These are phyloP conservation scores for Exophiala sideris DNA, from an alignment of 2,329 filamentous ascomycete genomes.

Conservation along the genomic window DNA sequence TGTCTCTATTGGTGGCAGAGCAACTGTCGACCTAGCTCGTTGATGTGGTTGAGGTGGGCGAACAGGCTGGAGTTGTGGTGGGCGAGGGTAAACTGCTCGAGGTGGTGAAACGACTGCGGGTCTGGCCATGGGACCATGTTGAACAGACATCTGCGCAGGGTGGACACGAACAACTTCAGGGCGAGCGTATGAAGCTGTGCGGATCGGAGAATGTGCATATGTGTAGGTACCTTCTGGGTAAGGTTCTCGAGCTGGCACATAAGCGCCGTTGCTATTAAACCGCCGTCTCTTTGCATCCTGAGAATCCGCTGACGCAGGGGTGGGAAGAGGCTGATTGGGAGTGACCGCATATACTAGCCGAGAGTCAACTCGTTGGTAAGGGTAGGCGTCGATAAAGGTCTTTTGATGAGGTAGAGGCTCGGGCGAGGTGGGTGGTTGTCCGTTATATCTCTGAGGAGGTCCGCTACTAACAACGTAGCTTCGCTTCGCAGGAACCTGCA, in stretches of 20 bases:
- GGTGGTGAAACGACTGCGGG: slow-evolving; percentile 26
- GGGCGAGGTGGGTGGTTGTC: slow-evolving; percentile 13
- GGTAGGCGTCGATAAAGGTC: slow-evolving; percentile 12
- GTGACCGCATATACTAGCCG: slow-evolving; percentile 23
- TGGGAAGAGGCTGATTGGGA: slow-evolving; percentile 17
- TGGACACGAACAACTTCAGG: slow-evolving; percentile 18
- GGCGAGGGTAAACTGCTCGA: slow-evolving; percentile 19
- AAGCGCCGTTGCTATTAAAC: slow-evolving; percentile 47
- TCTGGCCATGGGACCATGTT: slow-evolving; percentile 13
- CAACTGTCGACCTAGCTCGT: slow-evolving; percentile 45
- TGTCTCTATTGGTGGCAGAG: slow-evolving; percentile 54
- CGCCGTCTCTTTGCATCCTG: slow-evolving; percentile 63
- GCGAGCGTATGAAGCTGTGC: slow-evolving; percentile 30
- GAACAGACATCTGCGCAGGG: slow-evolving; percentile 4
- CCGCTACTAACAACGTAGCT: slow-evolving; percentile 18
- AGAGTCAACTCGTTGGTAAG: slow-evolving; percentile 25
- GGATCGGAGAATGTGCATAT: slow-evolving; percentile 36
- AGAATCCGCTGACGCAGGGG: slow-evolving; percentile 21
- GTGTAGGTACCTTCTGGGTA: slow-evolving; percentile 17
- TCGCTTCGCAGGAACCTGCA: slow-evolving; percentile 32
- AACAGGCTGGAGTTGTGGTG: slow-evolving; percentile 28
- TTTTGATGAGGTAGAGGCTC: slow-evolving; percentile 15
- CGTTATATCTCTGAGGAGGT: slow-evolving; percentile 15
- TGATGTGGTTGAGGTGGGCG: slow-evolving; percentile 43
- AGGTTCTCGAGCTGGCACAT: slow-evolving; percentile 41